A percentile compares a stretch with the other conserved stretches of the same genome.
phyloP scores from a whole-genome alignment of 2,329 filamentous ascomycete genomes.

The Microdochium paspali region DNA sequence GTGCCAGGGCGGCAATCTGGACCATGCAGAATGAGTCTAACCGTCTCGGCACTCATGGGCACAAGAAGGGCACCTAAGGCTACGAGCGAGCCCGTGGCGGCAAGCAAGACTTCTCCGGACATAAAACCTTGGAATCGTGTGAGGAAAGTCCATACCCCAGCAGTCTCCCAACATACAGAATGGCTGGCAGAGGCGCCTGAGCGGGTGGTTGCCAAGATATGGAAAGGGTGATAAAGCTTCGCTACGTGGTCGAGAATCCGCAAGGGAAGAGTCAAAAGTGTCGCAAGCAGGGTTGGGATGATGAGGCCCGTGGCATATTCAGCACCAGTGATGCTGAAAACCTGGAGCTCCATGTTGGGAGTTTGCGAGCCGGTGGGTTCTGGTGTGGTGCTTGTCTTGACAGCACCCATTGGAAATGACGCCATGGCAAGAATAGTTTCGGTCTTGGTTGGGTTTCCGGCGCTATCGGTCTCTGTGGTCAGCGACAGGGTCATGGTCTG shows the following conservation, averaged over 20 bases:
- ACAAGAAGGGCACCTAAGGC: conserved; percentile 23
- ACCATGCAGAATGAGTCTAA: conserved; percentile 27
- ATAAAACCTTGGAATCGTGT: conserved; percentile 22
- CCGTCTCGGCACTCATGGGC: conserved; percentile 28
- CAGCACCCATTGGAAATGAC: not conserved
- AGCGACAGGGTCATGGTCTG: conserved; percentile 2
- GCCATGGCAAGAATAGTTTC: not conserved
- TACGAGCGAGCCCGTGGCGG: conserved; percentile 25
- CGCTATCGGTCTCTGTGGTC: not conserved
- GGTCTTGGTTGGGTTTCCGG: not conserved
- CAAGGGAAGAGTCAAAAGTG: conserved; percentile 9
- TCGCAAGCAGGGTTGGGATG: conserved; percentile 11
- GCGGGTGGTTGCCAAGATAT: conserved; percentile 22
- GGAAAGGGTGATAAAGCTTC: conserved; percentile 30
- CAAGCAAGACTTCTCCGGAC: conserved; percentile 24
- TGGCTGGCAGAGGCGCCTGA: conserved; percentile 27
- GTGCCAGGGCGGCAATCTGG: conserved; percentile 12
- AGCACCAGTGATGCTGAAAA: conserved; percentile 4
- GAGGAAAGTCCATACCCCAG: conserved; percentile 23
- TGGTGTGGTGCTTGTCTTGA: not conserved
- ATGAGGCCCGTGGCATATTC: conserved; percentile 15
- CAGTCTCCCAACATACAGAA: conserved; percentile 31
- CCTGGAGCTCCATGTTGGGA: not conserved
- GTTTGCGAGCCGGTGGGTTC: not conserved
- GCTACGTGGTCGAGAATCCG: conserved; percentile 22